Conservation (phyloP, 192 early-diverging fungal genomes). For the Lobosporangium transversale region DNA sequence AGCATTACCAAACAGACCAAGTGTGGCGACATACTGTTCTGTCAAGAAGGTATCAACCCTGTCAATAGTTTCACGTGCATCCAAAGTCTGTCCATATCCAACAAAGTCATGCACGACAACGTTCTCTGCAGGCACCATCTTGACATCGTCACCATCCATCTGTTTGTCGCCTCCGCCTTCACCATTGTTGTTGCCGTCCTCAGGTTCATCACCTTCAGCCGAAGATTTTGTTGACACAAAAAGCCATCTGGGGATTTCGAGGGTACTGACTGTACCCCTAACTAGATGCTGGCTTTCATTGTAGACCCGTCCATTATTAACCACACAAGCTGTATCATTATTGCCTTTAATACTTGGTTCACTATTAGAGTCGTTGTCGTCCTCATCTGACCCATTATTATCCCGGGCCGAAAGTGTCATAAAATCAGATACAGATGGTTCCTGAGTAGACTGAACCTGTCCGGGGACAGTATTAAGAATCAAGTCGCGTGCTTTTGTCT, state of each 20-base stretch:
- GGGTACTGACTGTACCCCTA: conserved; percentile 37
- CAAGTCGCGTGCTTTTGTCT: conserved; percentile 30
- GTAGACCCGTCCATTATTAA: background rate
- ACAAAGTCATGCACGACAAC: conserved; percentile 49
- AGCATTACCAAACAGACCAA: conserved; percentile 26
- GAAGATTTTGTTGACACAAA: conserved; percentile 12
- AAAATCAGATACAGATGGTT: conserved; percentile 14
- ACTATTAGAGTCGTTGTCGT: background rate
- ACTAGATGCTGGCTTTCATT: background rate
- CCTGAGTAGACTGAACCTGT: conserved; percentile 13
- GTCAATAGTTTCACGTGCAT: conserved; percentile 32
- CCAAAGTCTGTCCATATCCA: conserved; percentile 42
- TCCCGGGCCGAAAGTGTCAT: conserved; percentile 18
- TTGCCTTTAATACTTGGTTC: background rate
- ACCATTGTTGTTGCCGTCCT: background rate
- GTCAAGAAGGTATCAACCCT: conserved; percentile 36
- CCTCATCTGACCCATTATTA: background rate
- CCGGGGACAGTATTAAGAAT: conserved; percentile 39
- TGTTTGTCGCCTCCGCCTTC: too few species aligned
- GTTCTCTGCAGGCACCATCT: conserved; percentile 36
- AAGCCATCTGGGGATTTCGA: conserved; percentile 41
- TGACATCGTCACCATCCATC: too few species aligned
- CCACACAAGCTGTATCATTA: background rate
- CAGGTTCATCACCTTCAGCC: background rate
- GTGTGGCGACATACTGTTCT: conserved; percentile 39